Base-by-base conservation (phyloP, 257 asterid genomes). In the Fraxinus cuspidata region DNA sequence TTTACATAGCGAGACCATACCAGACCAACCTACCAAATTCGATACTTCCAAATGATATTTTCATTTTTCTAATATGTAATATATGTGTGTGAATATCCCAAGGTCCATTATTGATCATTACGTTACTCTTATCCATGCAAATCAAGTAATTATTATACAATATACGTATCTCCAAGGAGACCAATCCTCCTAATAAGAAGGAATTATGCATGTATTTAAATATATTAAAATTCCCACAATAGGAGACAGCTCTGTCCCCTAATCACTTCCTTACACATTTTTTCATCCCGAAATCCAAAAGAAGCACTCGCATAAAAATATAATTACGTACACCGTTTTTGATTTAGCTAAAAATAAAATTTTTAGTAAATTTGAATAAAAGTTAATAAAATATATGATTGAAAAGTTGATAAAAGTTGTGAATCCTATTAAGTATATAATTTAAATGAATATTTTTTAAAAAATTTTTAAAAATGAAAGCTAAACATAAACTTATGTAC, bases 231-330 rank as follows among this genome's bases (percentile, higher is more conserved):
- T 86, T 86, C 87, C 83, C 80, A 75, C 81, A 85, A 83, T 71
- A 82, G 86, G 85, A 85, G 89, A 85, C 90, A 85, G 16, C 90
- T 83, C 81, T 88, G 92, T 85, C 84, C 90, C 88, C 86, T 80
- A 81, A 72, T 77, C 84, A 74, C 85, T 32, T 58, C 23, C 74
- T 27, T 70, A 42, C 69, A 44, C 78, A 65, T 74, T 80, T 77
- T 70, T 64, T 76, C 80, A 84, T 86, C 86, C 85, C 90, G 74
- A 84, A 81, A 84, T 85, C 86, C 90, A 72, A 84, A 51, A 77
- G 78, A 49, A 42, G 29, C 71, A 15, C 70, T n/a, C 5, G 25
- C 47, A 42, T 32, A 68, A 64, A 70, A 40, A 40, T 37, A 8
- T 8, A 37, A 11, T 7, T 37, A 37, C 42, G 0, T 35, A 6